Evolutionary conservation across 2,329 filamentous ascomycete species (phyloP).

Genomic region (Coniochaeta hoffmannii): DNA sequence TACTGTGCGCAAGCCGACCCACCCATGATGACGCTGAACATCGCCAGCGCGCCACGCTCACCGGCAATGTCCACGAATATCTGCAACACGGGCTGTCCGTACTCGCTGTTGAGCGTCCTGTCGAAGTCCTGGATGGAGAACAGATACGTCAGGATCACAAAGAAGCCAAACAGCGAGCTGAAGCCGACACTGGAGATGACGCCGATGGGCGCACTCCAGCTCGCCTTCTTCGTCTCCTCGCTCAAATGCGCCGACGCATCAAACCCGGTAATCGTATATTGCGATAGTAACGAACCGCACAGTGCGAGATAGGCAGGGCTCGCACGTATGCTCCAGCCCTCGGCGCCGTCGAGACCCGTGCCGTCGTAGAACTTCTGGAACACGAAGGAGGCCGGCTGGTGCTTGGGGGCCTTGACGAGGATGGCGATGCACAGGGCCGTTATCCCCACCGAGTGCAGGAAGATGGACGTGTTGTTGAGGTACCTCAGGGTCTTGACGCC

Average conservation of each 20-base stretch:
- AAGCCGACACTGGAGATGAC: conserved; percentile 49
- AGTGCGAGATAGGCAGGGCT: conserved; percentile 46
- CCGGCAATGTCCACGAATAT: conserved; percentile 51
- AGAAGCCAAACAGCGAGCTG: conserved; percentile 50
- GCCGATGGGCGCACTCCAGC: conserved; percentile 49
- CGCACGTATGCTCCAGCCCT: conserved; percentile 46
- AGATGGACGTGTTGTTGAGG: conserved; percentile 49
- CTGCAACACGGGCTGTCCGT: conserved; percentile 48
- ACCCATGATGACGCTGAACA: conserved; percentile 46
- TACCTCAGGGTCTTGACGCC: conserved; percentile 47
- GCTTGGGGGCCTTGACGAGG: conserved; percentile 48
- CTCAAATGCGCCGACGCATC: conserved; percentile 49
- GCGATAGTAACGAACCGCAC: conserved; percentile 44
- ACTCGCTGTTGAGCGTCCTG: conserved; percentile 32
- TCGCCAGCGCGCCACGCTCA: conserved; percentile 43
- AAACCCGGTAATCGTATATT: conserved; percentile 39
- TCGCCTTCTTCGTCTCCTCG: conserved; percentile 49
- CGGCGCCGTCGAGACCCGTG: conserved; percentile 34
- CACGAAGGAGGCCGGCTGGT: conserved; percentile 47
- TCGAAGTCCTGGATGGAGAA: conserved; percentile 53
- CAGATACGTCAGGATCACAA: conserved; percentile 47
- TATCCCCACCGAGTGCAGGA: conserved; percentile 46
- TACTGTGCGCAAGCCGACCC: conserved; percentile 5
- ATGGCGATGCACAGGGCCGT: conserved; percentile 46
- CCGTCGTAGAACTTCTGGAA: conserved; percentile 36